phyloP scores from a whole-genome alignment of 257 asterid species.

The Forsythia suspensa region DNA sequence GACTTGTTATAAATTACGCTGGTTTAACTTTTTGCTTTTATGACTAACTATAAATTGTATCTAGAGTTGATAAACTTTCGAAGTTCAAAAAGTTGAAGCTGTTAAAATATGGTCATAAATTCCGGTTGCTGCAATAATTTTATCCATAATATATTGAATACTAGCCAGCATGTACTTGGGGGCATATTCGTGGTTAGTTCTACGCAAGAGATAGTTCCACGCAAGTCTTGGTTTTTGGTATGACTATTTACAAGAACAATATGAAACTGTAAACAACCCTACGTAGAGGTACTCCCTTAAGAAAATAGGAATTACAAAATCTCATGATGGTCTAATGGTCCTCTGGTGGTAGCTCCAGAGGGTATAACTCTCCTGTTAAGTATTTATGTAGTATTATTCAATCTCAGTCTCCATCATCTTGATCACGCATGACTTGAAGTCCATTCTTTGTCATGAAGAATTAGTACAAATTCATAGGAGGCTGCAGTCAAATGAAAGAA shows the following conservation, averaged over 20 bases:
- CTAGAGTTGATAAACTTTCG: background rate
- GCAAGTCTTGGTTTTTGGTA: conserved; percentile 2
- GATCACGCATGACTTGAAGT: conserved; percentile 2
- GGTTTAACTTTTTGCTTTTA: background rate
- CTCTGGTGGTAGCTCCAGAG: background rate
- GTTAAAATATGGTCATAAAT: background rate
- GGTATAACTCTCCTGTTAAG: conserved; percentile 7
- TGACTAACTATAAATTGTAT: background rate
- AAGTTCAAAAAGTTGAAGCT: background rate
- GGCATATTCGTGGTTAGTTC: background rate
- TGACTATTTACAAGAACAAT: conserved; percentile 11
- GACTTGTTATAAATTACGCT: background rate
- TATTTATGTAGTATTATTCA: conserved; percentile 7
- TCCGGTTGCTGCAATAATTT: too few relatives aligned
- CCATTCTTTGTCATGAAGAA: conserved; percentile 21
- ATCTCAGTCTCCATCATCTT: background rate
- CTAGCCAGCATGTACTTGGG: too few relatives aligned
- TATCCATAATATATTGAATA: too few relatives aligned
- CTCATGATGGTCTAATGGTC: conserved; percentile 13
- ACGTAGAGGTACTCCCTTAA: background rate
- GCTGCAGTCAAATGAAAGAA: conserved; percentile 38
- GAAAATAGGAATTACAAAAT: conserved; percentile 12
- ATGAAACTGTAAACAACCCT: background rate
- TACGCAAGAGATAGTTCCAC: background rate
- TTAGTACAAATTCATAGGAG: conserved; percentile 48